phyloP scores from a whole-genome alignment of 768 basidiomycete genomes.

The Hemileccinum rubropunctum region DNA sequence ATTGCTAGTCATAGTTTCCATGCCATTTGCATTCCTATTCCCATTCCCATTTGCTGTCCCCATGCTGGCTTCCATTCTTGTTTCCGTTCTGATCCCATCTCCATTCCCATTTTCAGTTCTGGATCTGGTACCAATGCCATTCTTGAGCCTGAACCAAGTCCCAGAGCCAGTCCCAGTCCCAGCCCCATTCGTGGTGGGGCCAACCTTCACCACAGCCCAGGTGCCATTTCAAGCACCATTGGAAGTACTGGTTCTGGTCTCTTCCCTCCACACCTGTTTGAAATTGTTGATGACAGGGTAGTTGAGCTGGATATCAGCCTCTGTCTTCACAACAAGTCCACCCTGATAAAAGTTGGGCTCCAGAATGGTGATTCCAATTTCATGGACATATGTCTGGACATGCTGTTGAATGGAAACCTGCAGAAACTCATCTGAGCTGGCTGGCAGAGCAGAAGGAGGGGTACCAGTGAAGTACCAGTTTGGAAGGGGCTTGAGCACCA shows the following conservation, averaged over 20 bases:
- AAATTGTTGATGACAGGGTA: constrained; percentile 2
- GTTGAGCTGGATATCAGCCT: neutral
- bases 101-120: neutral
- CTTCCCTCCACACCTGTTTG: neutral
- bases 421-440: neutral
- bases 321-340: neutral
- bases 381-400: neutral
- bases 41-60: no score
- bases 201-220: neutral
- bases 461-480: neutral
- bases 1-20: no score
- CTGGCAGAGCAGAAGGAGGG: neutral
- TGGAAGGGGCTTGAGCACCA: neutral
- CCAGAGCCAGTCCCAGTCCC: neutral
- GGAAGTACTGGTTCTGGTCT: neutral
- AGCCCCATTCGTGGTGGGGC: neutral
- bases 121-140: neutral
- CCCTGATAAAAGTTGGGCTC: neutral
- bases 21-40: neutral
- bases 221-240: neutral
- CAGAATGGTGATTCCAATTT: neutral
- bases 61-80: no score
- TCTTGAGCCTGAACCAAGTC: neutral
- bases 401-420: neutral
- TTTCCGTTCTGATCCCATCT: neutral